These are phyloP conservation scores for Fonsecaea nubica DNA, from an alignment of 2,329 filamentous ascomycete species.

Conservation along the genomic window DNA sequence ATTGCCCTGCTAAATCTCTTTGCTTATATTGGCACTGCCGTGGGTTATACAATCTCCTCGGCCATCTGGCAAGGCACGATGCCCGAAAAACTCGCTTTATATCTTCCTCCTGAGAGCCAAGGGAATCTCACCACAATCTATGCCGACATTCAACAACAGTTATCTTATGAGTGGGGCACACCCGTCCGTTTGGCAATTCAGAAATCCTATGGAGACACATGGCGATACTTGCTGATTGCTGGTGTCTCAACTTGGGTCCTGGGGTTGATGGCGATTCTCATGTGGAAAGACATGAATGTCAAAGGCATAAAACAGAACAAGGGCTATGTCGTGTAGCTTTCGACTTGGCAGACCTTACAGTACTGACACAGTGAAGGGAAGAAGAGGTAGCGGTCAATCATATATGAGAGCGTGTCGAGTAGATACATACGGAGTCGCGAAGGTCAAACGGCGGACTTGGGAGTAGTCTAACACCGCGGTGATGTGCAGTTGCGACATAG, in stretches of 20 bases:
- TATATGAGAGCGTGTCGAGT: not conserved
- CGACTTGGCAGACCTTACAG: constrained; percentile 1
- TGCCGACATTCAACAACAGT: constrained; percentile 60
- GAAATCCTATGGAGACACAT: constrained; percentile 55
- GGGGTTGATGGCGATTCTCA: constrained; percentile 21
- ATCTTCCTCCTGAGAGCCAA: constrained; percentile 45
- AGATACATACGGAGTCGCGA: too few species aligned
- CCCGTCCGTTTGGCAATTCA: constrained; percentile 53
- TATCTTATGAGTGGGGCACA: constrained; percentile 53
- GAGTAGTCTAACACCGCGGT: too few species aligned
- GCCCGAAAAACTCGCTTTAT: constrained; percentile 48
- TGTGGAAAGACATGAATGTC: constrained; percentile 38
- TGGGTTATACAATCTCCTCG: constrained; percentile 43
- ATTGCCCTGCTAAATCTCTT: constrained; percentile 46
- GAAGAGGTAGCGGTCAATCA: constrained; percentile 1
- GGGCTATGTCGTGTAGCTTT: constrained; percentile 29
- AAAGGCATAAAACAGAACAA: constrained; percentile 37
- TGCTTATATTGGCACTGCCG: constrained; percentile 44
- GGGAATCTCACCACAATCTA: constrained; percentile 57
- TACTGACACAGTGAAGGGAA: not conserved
- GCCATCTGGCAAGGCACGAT: constrained; percentile 47
- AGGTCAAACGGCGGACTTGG: too few species aligned
- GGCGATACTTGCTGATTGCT: constrained; percentile 53
- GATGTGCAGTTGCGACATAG: too few species aligned
- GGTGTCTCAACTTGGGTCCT: constrained; percentile 27